Evolutionary conservation across 2,329 filamentous ascomycete species (phyloP), one percentile per base, ranked within the genome.

Genomic region (Teratosphaeriaceae sp.): DNA sequence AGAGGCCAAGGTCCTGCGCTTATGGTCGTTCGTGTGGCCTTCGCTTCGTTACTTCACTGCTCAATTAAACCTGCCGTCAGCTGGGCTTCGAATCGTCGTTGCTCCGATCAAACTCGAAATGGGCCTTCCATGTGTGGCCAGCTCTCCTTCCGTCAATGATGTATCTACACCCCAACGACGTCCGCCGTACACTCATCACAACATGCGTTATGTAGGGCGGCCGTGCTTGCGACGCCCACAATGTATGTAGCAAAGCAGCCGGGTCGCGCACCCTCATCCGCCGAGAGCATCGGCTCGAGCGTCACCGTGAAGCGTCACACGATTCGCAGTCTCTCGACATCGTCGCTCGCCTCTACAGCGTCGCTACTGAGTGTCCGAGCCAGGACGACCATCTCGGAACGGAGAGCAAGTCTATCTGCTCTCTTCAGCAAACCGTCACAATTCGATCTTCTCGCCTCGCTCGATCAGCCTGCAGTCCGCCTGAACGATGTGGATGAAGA

Each of bases 301-400:
- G 49, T 48, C 16, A 59, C 56, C 3, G 56, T 58, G 12, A 53
- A 54, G 23, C 55, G 54, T 22, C 45, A 50, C 20, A 51, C 47
- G 35, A 43, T 55, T 9, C 52, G 55, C 22, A 57, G 51, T 42
- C 37, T 55, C n/a, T 59, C 56, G 19, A 48, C 50, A 26, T 55
- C 45, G 45, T 59, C 56, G n/a, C 46, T 54, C 24, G 54, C 53
- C 8, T 59, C 54, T 2, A 45, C 44, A 21, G 43, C 45, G 15
- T 57, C 56, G 12, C 42, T 47, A 31, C 47, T 54, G 15, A 34
- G 47, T 11, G 43, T 46, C 5, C 42, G 50, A 40, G 29, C 44
- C 18, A 22, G 35, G 24, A 2, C 20, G 31, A n/a, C 31, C 30
- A 13, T 26, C 9, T 23, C 29, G 11, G 18, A 26, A 7, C 38